These are phyloP conservation scores for Annulohypoxylon stygium DNA, from an alignment of 495 filamentous ascomycete species.

Conservation along the genomic window DNA sequence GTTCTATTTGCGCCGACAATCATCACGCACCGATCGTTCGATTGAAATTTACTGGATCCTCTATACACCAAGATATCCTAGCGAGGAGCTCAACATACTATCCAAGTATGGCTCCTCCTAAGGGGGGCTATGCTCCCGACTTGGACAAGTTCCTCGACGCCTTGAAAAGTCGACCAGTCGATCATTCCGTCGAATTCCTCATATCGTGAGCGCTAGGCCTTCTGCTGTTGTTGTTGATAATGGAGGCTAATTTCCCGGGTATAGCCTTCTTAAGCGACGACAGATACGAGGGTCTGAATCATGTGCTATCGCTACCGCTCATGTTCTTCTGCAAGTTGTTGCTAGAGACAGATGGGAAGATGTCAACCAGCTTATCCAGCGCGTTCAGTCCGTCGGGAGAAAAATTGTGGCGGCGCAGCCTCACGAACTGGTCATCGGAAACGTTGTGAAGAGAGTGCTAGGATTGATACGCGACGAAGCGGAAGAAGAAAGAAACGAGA, in stretches of 20 bases:
- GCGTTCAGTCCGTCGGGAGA: conserved; percentile 79
- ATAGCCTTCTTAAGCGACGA: conserved; percentile 86
- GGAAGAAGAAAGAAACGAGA: conserved; percentile 80
- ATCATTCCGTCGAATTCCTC: conserved; percentile 83
- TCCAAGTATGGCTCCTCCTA: conserved; percentile 56
- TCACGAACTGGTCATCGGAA: conserved; percentile 89
- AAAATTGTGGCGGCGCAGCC: conserved; percentile 84
- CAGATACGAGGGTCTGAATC: conserved; percentile 88
- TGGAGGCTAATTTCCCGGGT: conserved; percentile 10
- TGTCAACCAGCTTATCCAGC: conserved; percentile 79
- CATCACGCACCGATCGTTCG: conserved; percentile 7
- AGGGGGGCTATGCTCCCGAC: conserved; percentile 70
- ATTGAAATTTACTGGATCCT: conserved; percentile 18
- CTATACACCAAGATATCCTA: background rate
- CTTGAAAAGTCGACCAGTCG: conserved; percentile 75
- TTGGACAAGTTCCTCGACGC: conserved; percentile 82
- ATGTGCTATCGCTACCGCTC: conserved; percentile 90
- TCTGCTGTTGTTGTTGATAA: conserved; percentile 21
- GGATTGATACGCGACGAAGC: conserved; percentile 92
- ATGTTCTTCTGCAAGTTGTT: conserved; percentile 86
- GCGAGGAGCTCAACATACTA: background rate
- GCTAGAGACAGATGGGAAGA: conserved; percentile 77
- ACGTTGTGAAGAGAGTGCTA: conserved; percentile 89
- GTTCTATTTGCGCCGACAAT: conserved; percentile 32
- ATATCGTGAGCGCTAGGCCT: conserved; percentile 73